Evolutionary conservation across 768 basidiomycete species (phyloP).

Genomic region (Sistotremastrum niveocremeum): DNA sequence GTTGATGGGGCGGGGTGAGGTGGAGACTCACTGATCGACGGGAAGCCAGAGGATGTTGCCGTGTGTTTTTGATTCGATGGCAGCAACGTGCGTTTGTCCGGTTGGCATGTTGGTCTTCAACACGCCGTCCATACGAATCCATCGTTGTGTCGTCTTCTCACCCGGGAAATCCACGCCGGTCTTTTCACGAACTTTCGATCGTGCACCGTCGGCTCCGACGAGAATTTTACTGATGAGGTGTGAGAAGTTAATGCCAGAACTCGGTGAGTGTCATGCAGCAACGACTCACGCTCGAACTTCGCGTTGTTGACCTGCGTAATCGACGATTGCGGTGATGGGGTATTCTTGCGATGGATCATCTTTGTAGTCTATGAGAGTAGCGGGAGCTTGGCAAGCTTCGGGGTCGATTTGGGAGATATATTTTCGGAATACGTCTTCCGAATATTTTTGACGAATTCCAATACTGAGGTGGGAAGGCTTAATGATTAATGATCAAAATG

Average conservation of each 20-base stretch:
- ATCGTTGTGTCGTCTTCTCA: neutral
- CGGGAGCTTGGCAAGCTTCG: neutral
- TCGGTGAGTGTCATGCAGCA: too few relatives aligned
- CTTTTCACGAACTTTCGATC: constrained; percentile 2
- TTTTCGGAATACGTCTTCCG: constrained; percentile 1
- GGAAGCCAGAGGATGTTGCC: constrained; percentile 6
- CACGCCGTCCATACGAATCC: constrained; percentile 5
- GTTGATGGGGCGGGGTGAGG: too few relatives aligned
- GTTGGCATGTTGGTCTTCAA: constrained; percentile 4
- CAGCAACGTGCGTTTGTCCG: neutral
- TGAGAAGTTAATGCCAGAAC: neutral
- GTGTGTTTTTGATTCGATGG: constrained; percentile 3
- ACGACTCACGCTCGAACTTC: neutral
- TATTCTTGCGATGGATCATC: neutral
- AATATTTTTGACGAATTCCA: constrained; percentile 4
- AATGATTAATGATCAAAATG: neutral
- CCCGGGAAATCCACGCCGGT: constrained; percentile 2
- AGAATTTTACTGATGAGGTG: constrained; percentile 1
- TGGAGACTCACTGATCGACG: neutral
- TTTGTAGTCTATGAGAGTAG: neutral
- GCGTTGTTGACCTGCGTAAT: neutral
- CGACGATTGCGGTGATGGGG: neutral
- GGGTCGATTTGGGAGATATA: neutral
- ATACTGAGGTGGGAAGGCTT: neutral
- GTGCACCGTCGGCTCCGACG: constrained; percentile 5